A percentile compares a stretch with the other conserved stretches of the same genome.
These are phyloP conservation scores for Calonectria honghensis DNA, from an alignment of 2,329 filamentous ascomycete genomes.

Conservation along the genomic window DNA sequence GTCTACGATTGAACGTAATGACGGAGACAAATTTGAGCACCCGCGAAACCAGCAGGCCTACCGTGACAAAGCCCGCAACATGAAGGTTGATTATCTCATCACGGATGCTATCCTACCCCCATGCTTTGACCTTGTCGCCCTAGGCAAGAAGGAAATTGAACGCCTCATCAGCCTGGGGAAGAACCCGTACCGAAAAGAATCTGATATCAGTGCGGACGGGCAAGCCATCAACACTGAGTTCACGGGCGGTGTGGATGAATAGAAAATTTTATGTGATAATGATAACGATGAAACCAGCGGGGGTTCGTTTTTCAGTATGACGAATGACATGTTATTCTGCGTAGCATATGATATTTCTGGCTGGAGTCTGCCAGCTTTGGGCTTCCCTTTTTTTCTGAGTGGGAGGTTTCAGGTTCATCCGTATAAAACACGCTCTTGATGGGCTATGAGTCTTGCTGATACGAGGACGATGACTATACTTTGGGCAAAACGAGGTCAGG, in stretches of 20 bases:
- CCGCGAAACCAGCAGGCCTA: conserved; percentile 73
- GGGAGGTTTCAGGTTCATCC: not conserved
- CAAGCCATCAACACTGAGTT: conserved; percentile 62
- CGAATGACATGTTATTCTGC: not conserved
- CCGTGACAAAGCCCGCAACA: conserved; percentile 74
- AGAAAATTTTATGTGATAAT: not conserved
- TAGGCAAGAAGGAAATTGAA: conserved; percentile 70
- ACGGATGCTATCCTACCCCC: conserved; percentile 66
- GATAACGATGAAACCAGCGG: not conserved
- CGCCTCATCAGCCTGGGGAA: conserved; percentile 64
- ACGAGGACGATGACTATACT: not conserved
- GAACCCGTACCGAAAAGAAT: conserved; percentile 70
- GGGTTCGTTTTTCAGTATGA: not conserved
- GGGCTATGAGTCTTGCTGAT: conserved; percentile 1
- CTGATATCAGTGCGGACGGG: conserved; percentile 65
- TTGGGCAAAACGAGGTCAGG: not conserved
- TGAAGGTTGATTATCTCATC: conserved; percentile 72
- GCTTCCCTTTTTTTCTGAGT: not conserved
- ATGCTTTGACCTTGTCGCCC: conserved; percentile 69
- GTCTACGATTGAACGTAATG: conserved; percentile 58
- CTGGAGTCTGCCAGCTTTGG: not conserved
- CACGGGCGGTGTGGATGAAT: not conserved
- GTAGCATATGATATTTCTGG: not conserved
- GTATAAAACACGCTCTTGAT: not conserved
- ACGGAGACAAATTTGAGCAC: conserved; percentile 62